Conservation (phyloP, 768 basidiomycete species). For the Suillus spraguei region DNA sequence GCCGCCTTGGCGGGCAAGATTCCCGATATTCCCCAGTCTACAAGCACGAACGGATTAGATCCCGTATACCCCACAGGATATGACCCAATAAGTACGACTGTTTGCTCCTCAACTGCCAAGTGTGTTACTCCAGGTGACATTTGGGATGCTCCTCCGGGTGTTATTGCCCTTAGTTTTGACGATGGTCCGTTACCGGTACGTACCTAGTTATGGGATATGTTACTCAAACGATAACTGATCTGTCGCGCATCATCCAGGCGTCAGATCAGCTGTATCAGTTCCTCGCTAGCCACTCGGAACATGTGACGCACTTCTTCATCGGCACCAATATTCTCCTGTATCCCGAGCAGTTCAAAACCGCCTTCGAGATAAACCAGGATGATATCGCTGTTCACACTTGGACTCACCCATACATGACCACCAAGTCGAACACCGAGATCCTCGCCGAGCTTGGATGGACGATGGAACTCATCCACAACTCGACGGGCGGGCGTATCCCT, state of each 20-base stretch:
- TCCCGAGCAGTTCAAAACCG: slow-evolving; percentile 54
- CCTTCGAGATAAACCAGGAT: slow-evolving; percentile 42
- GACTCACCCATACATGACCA: slow-evolving; percentile 83
- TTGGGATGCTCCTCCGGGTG: slow-evolving; percentile 76
- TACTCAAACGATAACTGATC: slow-evolving; percentile 12
- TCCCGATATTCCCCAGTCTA: slow-evolving; percentile 63
- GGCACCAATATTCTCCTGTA: slow-evolving; percentile 72
- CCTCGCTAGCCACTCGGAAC: slow-evolving; percentile 61
- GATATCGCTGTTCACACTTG: slow-evolving; percentile 53
- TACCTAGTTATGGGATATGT: slow-evolving; percentile 8
- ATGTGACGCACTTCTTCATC: slow-evolving; percentile 90
- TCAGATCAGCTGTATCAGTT: slow-evolving; percentile 62
- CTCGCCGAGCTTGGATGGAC: slow-evolving; percentile 81
- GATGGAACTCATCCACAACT: slow-evolving; percentile 75
- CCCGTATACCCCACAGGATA: slow-evolving; percentile 41
- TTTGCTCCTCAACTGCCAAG: slow-evolving; percentile 81
- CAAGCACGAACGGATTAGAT: slow-evolving; percentile 31
- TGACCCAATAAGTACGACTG: slow-evolving; percentile 45
- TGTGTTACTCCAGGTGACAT: slow-evolving; percentile 64
- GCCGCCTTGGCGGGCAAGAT: slow-evolving; percentile 74
- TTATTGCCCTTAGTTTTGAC: slow-evolving; percentile 71
- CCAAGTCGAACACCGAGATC: slow-evolving; percentile 66
- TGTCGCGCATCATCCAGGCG: slow-evolving; percentile 28
- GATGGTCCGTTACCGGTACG: slow-evolving; percentile 70
- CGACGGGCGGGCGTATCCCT: slow-evolving; percentile 75